Evolutionary conservation across 768 basidiomycete genomes (phyloP).

Genomic region (Lentinus brumalis): DNA sequence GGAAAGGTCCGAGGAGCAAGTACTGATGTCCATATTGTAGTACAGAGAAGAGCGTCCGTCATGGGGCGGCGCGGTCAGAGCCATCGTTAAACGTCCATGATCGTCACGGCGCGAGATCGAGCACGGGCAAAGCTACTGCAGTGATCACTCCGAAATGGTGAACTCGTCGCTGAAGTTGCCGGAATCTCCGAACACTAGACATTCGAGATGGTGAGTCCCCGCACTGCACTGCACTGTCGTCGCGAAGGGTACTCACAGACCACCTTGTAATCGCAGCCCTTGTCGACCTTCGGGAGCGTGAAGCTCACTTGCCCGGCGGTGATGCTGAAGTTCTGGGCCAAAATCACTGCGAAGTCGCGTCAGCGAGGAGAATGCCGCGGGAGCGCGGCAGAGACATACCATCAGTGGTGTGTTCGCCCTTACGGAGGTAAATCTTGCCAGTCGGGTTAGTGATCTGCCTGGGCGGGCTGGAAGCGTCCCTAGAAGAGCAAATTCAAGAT

Average conservation of each 20-base stretch:
- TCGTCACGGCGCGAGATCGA: too few relatives aligned
- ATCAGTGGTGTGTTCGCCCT: slow-evolving; percentile 28
- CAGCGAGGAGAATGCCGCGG: neutral
- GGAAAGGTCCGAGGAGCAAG: too few relatives aligned
- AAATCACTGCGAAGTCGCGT: slow-evolving; percentile 26
- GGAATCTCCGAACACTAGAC: slow-evolving; percentile 50
- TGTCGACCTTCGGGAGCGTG: slow-evolving; percentile 38
- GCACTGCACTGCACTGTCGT: neutral
- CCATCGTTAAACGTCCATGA: too few relatives aligned
- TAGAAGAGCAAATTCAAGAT: neutral
- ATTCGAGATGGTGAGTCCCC: neutral
- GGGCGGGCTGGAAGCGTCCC: slow-evolving; percentile 39
- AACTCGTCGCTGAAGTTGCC: slow-evolving; percentile 45
- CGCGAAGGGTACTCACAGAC: slow-evolving; percentile 37
- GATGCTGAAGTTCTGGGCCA: slow-evolving; percentile 39
- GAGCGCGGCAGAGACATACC: slow-evolving; percentile 22
- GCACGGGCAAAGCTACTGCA: too few relatives aligned
- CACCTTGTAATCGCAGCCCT: slow-evolving; percentile 36
- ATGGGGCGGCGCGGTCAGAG: too few relatives aligned
- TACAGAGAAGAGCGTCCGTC: too few relatives aligned
- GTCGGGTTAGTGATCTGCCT: slow-evolving; percentile 38
- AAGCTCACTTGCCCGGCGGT: slow-evolving; percentile 37
- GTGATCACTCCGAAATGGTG: slow-evolving; percentile 27
- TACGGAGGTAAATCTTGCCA: slow-evolving; percentile 21
- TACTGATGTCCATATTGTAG: too few relatives aligned